A percentile compares a stretch with the other conserved stretches of the same genome.
These are phyloP conservation scores for Blastobotrys aristatus DNA, from an alignment of 1,139 yeast genomes.

Conservation along the genomic window DNA sequence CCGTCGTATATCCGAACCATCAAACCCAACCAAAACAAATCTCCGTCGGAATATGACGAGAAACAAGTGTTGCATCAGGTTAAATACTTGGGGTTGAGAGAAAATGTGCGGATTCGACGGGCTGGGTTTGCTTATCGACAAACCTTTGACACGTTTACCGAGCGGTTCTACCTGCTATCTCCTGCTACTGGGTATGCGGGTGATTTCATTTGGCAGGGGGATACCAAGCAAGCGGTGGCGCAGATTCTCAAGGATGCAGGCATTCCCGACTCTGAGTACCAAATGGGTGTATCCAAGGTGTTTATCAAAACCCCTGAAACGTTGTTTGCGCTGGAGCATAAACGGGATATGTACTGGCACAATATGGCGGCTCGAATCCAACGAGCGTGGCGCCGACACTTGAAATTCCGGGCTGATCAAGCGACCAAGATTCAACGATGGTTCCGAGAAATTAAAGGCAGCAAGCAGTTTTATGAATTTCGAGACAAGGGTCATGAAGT, in stretches of 20 bases:
- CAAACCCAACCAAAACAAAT: constrained; percentile 91
- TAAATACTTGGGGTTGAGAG: constrained; percentile 92
- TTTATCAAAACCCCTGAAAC: constrained; percentile 98
- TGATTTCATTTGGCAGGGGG: constrained; percentile 94
- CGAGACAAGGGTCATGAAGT: constrained; percentile 77
- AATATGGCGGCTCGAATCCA: constrained; percentile 97
- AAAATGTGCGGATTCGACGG: constrained; percentile 94
- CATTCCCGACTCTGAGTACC: constrained; percentile 78
- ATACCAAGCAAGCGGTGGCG: constrained; percentile 70
- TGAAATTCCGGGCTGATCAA: constrained; percentile 78
- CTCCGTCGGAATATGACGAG: constrained; percentile 85
- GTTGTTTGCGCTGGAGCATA: constrained; percentile 86
- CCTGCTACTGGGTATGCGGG: constrained; percentile 95
- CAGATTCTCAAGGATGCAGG: constrained; percentile 76
- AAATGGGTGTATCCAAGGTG: constrained; percentile 90
- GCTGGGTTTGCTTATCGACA: constrained; percentile 99
- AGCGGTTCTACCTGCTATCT: constrained; percentile 84
- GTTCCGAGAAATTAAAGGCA: constrained; percentile 76
- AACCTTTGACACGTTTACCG: constrained; percentile 95
- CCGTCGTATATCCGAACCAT: constrained; percentile 98
- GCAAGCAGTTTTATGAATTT: constrained; percentile 69
- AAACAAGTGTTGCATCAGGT: constrained; percentile 92
- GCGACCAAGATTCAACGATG: constrained; percentile 80
- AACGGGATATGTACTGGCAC: constrained; percentile 98
- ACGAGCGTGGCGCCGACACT: constrained; percentile 89